Evolutionary conservation across 371 early-diverging fungal genomes (phyloP), one percentile per base, ranked within the genome.

Genomic region (Lichtheimia corymbifera): DNA sequence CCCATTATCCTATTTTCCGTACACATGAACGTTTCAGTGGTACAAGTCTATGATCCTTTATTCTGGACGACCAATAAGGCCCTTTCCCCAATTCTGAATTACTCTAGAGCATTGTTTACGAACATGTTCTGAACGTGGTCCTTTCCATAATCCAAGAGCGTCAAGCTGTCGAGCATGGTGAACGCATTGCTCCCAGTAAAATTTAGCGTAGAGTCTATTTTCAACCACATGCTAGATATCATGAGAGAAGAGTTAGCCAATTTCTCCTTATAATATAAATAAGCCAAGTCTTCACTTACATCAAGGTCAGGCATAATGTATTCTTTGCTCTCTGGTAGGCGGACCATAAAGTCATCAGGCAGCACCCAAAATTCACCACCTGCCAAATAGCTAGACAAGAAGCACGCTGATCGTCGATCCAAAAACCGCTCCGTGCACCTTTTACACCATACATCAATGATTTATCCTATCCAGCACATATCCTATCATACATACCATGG

Each of bases 371-470:
- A 74, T 59, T 81, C 79, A 51, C 72, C 72, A 6, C 82, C 82
- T 5, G 66, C 63, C 20, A 81, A 59, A 58, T 81, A 81, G 43
- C 64, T 74, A 0, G 74, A 65, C 42, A 78, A 77, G 2, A 76
- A 62, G 44, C 82, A 81, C 24, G 79, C 79, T 13, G 79, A 73
- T 61, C 76, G 63, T 40, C 73, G 71, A 58, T 81, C 79, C 51
- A 78, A 63, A 43, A 81, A 81, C 11, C 78, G 61, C 28, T 81
- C 82, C 13, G 82, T 71, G 35, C 82, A 81, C 73, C 76, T 76
- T 52, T 47, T 58, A 25, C 42, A 24, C n/a, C n/a, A 42, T 41
- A 28, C 0, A 20, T 25, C 22, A 15, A 4, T 52, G 15, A 27
- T 24, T 24, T 5, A 47, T 47, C 47, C 47, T 18, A 4, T 47